A percentile compares a stretch with the other conserved stretches of the same genome.
Conservation (phyloP, 2,329 filamentous ascomycete genomes). For the Pseudogymnoascus sp. region DNA sequence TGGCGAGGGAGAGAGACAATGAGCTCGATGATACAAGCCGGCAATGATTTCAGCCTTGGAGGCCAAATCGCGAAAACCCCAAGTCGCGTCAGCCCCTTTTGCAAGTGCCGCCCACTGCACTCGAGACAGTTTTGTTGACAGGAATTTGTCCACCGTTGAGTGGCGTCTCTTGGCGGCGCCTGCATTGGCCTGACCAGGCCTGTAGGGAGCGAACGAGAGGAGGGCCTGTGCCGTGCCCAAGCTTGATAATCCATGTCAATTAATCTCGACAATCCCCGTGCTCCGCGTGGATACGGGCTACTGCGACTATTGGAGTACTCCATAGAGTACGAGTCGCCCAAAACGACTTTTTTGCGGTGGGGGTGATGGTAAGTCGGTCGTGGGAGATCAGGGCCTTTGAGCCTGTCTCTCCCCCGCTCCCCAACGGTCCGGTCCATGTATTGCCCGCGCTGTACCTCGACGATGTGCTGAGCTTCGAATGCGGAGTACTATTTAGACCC, state of each 20-base stretch:
- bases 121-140: slow-evolving; percentile 8
- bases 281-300: slow-evolving; percentile 2
- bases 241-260: not conserved
- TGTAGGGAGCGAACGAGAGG: not conserved
- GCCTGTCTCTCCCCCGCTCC: slow-evolving; percentile 6
- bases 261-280: slow-evolving; percentile 7
- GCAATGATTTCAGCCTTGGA: not conserved
- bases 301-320: not conserved
- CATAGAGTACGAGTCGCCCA: not conserved
- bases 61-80: not conserved
- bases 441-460: not conserved
- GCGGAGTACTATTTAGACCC: not conserved
- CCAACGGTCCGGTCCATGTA: not conserved
- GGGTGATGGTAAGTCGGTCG: not conserved
- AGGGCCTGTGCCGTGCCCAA: slow-evolving; percentile 5
- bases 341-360: not conserved
- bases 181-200: not conserved
- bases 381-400: not conserved
- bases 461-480: not conserved
- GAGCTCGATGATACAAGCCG: not conserved
- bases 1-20: not conserved
- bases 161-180: not conserved
- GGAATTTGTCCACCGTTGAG: slow-evolving; percentile 4
- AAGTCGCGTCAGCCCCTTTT: not conserved
- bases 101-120: not conserved